These are phyloP conservation scores for Taiozyma sp. DNA, from an alignment of 1,139 yeast genomes.

Conservation along the genomic window DNA sequence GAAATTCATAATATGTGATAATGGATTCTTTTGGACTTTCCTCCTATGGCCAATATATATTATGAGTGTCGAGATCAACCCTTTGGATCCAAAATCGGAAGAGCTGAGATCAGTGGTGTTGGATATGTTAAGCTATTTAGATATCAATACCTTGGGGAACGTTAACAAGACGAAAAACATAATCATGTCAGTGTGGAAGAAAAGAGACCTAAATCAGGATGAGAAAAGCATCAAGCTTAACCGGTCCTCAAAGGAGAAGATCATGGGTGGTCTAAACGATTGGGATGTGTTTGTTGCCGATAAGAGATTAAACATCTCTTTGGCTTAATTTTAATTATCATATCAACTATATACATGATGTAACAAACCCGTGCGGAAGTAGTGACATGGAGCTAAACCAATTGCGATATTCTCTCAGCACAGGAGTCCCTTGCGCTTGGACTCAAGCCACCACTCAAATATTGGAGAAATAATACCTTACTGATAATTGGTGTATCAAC, in stretches of 20 bases:
- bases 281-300: conserved; percentile 10
- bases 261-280: conserved; percentile 4
- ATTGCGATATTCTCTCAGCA: conserved; percentile 25
- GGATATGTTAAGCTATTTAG: conserved; percentile 4
- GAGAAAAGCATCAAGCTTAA: neutral
- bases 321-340: conserved; percentile 3
- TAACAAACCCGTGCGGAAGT: neutral
- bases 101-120: conserved; percentile 2
- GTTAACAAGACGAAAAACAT: conserved; percentile 5
- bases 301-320: conserved; percentile 5
- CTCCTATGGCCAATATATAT: conserved; percentile 10
- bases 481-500: conserved; percentile 49
- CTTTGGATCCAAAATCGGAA: conserved; percentile 3
- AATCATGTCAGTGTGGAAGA: conserved; percentile 7
- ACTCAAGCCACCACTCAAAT: conserved; percentile 52
- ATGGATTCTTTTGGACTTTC: conserved; percentile 6
- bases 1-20: conserved; percentile 5
- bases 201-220: conserved; percentile 5
- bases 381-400: conserved; percentile 16
- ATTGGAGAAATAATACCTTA: conserved; percentile 49
- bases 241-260: neutral
- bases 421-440: conserved; percentile 30
- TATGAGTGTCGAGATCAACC: conserved; percentile 3
- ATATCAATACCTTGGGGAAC: conserved; percentile 6
- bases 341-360: neutral